Base-by-base conservation (phyloP, 345 rosid genomes). In the Linum tenue region DNA sequence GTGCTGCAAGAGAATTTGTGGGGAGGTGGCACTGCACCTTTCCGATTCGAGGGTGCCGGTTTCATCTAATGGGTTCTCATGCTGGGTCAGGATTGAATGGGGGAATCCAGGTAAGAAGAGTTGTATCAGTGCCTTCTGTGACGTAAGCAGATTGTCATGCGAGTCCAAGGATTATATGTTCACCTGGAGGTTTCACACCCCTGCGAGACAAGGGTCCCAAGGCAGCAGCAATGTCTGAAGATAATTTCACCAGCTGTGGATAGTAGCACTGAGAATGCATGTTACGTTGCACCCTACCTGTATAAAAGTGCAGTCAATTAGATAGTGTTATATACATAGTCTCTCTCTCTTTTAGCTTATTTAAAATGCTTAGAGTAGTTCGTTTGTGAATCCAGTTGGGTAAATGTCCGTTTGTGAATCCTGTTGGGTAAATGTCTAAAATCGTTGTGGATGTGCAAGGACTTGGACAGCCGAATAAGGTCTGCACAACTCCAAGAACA, bases 31-130 rank as follows among this genome's bases (percentile, higher is more conserved):
- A 69, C 86, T 94, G 55, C 77, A 65, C 66, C 69, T 85, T 48
- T 72, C 75, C 50, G 81, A 79, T 42, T 67, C 79, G 31, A 69
- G 59, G 61, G 64, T 81, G 57, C 88, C 84, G 1, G 48, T 56
- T 55, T 71, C 70, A 3, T 80, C 85, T 41, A 75, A 73, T 37
- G 86, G 87, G 66, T 94, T 94, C 66, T 84, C 89, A 35, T 88
- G 99, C 74, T 85, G 99, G 97, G 96, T 75, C 69, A 87, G 76
- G 78, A 90, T 94, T 63, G 95, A 85, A 43, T 94, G 99, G 98
- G 86, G 77, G 41, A 81, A 68, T 40, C 76, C 73, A 2, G 89
- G 84, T 38, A 76, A 76, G 72, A 86, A 84, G 75, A 75, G 69
- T 59, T 71, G 69, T 3, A 71, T 81, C 57, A 60, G 67, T 62